Percentiles rank a stretch among this genome's conserved stretches.
phyloP scores from a whole-genome alignment of 148 eudicot genomes.

The Rhododendron molle region DNA sequence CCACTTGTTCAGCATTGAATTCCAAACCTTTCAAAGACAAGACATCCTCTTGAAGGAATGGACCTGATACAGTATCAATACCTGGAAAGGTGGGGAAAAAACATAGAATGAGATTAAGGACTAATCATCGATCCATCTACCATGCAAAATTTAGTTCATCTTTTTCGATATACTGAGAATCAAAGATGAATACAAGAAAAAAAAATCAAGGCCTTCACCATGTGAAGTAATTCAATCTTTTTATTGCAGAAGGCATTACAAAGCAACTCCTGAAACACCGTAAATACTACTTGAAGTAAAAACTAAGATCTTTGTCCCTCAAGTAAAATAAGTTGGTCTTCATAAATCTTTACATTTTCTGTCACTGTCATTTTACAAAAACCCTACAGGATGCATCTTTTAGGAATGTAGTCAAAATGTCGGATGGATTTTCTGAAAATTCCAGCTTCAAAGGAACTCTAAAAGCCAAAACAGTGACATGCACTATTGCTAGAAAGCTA shows the following conservation, averaged over 20 bases:
- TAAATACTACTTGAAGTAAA: background rate
- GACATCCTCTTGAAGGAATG: constrained; percentile 67
- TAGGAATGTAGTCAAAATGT: background rate
- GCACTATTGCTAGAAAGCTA: background rate
- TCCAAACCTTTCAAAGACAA: constrained; percentile 65
- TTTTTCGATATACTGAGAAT: background rate
- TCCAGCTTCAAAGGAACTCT: background rate
- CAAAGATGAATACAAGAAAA: background rate
- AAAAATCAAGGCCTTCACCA: background rate
- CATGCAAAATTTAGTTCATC: background rate
- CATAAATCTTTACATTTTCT: background rate
- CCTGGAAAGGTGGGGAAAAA: background rate
- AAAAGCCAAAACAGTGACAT: background rate
- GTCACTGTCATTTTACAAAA: background rate
- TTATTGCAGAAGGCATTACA: background rate
- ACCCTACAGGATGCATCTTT: background rate
- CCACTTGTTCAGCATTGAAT: constrained; percentile 24
- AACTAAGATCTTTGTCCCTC: background rate
- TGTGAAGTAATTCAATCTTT: background rate
- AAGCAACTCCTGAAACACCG: background rate
- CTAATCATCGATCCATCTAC: background rate
- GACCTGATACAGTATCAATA: constrained; percentile 28
- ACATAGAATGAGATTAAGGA: background rate
- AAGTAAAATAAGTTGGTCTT: background rate
- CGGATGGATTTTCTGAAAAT: background rate